Percentiles rank a stretch among this genome's conserved stretches.
Conservation (phyloP, 2,329 filamentous ascomycete species). For the Cadophora luteo-olivacea region DNA sequence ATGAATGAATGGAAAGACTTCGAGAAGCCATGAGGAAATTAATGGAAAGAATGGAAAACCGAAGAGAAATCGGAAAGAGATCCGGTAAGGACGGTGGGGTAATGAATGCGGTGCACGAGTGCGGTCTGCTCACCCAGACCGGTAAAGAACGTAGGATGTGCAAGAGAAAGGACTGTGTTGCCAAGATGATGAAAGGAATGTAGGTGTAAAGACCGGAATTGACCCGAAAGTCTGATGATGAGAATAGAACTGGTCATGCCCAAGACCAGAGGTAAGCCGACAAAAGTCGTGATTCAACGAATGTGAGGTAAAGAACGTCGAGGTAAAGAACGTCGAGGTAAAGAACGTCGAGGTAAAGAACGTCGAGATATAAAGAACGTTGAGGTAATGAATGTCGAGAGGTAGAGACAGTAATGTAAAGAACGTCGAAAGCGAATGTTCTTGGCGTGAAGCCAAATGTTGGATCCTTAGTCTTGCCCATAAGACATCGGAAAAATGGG, state of each 20-base stretch:
- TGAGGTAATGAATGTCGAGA: too few species aligned
- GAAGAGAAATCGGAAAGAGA: neutral
- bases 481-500: neutral
- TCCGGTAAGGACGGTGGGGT: neutral
- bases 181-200: conserved; percentile 3
- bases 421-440: conserved; percentile 3
- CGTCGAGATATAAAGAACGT: neutral
- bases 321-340: neutral
- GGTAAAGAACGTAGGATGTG: neutral
- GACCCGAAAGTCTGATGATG: neutral
- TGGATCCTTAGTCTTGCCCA: neutral
- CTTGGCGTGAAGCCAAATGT: neutral
- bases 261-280: conserved; percentile 1
- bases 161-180: neutral
- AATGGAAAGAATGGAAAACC: neutral
- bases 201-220: neutral
- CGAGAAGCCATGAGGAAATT: neutral
- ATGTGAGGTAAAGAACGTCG: neutral
- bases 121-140: neutral
- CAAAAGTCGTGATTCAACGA: neutral
- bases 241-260: neutral
- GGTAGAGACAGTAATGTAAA: too few species aligned
- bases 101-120: conserved; percentile 1
- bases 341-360: neutral
- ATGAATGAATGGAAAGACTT: conserved; percentile 6